phyloP scores from a whole-genome alignment of 192 early-diverging fungal genomes.

The Backusella circina region DNA sequence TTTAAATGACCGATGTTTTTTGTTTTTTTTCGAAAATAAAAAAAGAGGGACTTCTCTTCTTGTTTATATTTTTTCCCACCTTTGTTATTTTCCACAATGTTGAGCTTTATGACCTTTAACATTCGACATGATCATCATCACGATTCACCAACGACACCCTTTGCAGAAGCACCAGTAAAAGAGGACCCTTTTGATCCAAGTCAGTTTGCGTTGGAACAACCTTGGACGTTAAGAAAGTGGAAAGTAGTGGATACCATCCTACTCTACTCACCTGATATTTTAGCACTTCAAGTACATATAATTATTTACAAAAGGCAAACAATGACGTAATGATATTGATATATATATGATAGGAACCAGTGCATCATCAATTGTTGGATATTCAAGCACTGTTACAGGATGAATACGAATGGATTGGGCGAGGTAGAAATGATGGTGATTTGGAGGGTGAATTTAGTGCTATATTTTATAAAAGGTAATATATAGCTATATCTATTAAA shows the following conservation, averaged over 20 bases:
- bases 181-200: not conserved
- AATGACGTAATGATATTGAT: not conserved
- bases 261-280: conserved; percentile 30
- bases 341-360: conserved; percentile 26
- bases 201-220: conserved; percentile 12
- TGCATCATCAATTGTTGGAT: conserved; percentile 32
- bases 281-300: conserved; percentile 38
- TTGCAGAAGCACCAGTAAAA: conserved; percentile 11
- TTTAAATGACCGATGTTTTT: not conserved
- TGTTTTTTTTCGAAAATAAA: not conserved
- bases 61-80: not conserved
- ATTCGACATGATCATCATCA: conserved; percentile 24
- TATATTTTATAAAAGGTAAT: conserved; percentile 39
- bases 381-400: conserved; percentile 17
- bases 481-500: not conserved
- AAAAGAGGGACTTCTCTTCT: not conserved
- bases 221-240: conserved; percentile 32
- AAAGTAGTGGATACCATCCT: conserved; percentile 34
- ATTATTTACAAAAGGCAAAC: not conserved
- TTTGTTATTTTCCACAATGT: not conserved
- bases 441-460: conserved; percentile 31
- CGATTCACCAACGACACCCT: not conserved
- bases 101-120: conserved; percentile 30
- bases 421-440: conserved; percentile 32
- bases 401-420: conserved; percentile 34